These are phyloP conservation scores for Globisporangium splendens DNA, from an alignment of 352 stramenopile genomes.

Conservation along the genomic window DNA sequence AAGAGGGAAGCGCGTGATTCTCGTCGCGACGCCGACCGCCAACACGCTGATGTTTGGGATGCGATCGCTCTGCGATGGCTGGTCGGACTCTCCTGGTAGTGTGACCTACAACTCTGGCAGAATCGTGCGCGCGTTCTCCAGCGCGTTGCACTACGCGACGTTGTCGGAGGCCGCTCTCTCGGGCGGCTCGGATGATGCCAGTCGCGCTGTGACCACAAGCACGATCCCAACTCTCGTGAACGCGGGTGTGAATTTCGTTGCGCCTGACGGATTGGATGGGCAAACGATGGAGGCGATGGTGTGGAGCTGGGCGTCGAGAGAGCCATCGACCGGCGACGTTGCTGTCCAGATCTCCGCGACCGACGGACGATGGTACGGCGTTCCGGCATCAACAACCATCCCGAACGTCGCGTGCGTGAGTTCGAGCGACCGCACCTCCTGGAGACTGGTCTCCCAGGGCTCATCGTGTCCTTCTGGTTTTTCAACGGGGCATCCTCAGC, in stretches of 20 bases:
- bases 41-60: constrained; percentile 64
- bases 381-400: constrained; percentile 34
- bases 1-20: constrained; percentile 47
- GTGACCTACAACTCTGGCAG: constrained; percentile 35
- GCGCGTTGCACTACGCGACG: constrained; percentile 47
- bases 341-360: constrained; percentile 40
- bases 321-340: constrained; percentile 34
- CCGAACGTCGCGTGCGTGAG: constrained; percentile 52
- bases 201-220: constrained; percentile 20
- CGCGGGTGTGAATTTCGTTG: constrained; percentile 57
- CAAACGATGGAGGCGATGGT: constrained; percentile 44
- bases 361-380: constrained; percentile 57
- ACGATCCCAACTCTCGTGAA: constrained; percentile 46
- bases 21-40: constrained; percentile 37
- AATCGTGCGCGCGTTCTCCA: constrained; percentile 47
- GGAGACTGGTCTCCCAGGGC: constrained; percentile 45
- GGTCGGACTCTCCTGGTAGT: constrained; percentile 31
- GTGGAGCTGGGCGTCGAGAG: constrained; percentile 58
- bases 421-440: constrained; percentile 36
- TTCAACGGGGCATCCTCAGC: constrained; percentile 22
- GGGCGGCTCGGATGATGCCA: constrained; percentile 8
- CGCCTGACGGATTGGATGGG: constrained; percentile 55
- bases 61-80: constrained; percentile 39
- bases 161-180: constrained; percentile 32
- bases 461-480: constrained; percentile 40